Evolutionary conservation across 1,284 basidiomycete species (phyloP).

Genomic region (Inonotus obliquus): DNA sequence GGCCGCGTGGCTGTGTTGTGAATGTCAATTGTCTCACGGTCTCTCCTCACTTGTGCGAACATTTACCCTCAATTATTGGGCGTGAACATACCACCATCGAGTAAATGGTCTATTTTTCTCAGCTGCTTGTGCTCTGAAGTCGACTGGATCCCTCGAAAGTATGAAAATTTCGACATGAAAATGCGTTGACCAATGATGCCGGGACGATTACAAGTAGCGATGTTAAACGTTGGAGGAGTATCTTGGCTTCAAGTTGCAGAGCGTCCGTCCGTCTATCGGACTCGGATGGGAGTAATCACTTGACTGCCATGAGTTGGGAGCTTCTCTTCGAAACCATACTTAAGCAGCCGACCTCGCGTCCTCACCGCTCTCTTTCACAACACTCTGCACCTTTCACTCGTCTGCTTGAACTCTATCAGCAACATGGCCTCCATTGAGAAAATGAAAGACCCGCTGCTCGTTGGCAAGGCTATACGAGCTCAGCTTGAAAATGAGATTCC

Average conservation of each 20-base stretch:
- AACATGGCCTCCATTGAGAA: slow-evolving; percentile 19
- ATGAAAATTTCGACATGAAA: neutral
- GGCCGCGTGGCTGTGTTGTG: neutral
- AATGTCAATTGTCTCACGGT: neutral
- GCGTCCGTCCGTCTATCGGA: neutral
- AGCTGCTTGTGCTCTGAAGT: neutral
- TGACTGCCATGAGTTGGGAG: neutral
- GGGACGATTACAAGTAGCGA: neutral
- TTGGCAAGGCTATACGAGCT: slow-evolving; percentile 34
- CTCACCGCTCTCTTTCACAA: neutral
- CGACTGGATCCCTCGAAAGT: neutral
- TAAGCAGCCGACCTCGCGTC: neutral
- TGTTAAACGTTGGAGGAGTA: too few relatives aligned
- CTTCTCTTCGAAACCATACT: neutral
- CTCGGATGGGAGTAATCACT: neutral
- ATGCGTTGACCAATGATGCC: neutral
- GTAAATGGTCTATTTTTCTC: neutral
- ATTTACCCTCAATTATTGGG: neutral
- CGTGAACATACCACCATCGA: neutral
- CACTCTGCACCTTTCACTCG: neutral
- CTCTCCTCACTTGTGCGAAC: neutral
- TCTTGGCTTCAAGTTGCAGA: too few relatives aligned
- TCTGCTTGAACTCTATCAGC: neutral
- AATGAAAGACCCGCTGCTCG: slow-evolving; percentile 35
- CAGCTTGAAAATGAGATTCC: slow-evolving; percentile 34